Conservation (phyloP, 106 monocot species). For the Dioscorea zingiberensis region DNA sequence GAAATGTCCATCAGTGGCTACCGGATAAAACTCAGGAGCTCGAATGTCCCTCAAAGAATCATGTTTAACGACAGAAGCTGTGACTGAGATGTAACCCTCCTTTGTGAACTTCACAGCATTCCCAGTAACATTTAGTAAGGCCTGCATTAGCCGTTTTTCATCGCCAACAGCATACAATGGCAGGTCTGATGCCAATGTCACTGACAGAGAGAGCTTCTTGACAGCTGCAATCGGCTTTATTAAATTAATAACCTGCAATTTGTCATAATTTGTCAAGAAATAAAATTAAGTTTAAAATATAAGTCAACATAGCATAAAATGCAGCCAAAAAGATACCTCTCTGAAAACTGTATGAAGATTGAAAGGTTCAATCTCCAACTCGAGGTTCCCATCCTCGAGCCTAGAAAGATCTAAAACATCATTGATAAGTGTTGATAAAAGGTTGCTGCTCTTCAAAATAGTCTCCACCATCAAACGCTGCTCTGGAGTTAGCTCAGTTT, state of each 20-base stretch:
- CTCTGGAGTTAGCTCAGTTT: conserved; percentile 81
- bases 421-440: conserved; percentile 78
- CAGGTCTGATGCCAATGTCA: conserved; percentile 59
- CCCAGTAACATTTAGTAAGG: conserved; percentile 65
- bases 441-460: conserved; percentile 77
- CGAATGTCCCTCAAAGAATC: conserved; percentile 58
- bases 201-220: conserved; percentile 49
- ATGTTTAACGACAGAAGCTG: conserved; percentile 46
- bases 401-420: conserved; percentile 90
- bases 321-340: conserved; percentile 42
- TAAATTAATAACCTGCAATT: conserved; percentile 68
- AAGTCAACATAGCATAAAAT: background rate
- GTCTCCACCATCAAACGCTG: conserved; percentile 88
- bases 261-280: too few relatives aligned
- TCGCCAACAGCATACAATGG: conserved; percentile 76
- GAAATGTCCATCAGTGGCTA: conserved; percentile 49
- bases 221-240: conserved; percentile 87
- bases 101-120: conserved; percentile 95
- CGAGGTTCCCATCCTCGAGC: conserved; percentile 85
- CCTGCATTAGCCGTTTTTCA: conserved; percentile 75
- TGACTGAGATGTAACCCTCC: conserved; percentile 67
- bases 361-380: conserved; percentile 55
- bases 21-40: conserved; percentile 49
- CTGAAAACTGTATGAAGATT: conserved; percentile 80
- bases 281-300: background rate